Base-by-base conservation (phyloP, 139 green algal genomes). In the Eudorina sp. region DNA sequence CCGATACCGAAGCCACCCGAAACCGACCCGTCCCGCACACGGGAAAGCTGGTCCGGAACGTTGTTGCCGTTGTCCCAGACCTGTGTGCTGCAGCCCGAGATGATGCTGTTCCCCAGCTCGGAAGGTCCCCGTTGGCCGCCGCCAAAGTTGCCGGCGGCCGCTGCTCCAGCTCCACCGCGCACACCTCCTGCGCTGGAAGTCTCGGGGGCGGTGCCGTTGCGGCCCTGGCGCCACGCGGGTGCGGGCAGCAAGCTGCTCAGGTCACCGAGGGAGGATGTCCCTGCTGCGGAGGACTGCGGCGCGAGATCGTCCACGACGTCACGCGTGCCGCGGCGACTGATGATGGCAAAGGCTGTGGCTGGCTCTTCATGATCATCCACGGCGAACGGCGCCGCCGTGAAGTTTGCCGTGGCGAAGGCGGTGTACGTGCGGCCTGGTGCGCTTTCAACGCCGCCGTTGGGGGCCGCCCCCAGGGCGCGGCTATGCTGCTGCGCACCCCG, bases 281-380 rank as follows among this genome's bases (percentile, higher is more conserved):
- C 73, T 46, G 70, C 40, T 4, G 14, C 25, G 13, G 23, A 53
- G 29, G 23, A 34, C 70, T 40, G 70, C 38, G 19, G 4, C 19
- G 4, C 53, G 36, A 45, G 5, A 18, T 18, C n/a, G 43, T 48
- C 70, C 5, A 41, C 62, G 8, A 72, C 62, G 51, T 34, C 51
- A 18, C 48, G 45, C 23, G 81, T 87, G 11, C 25, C 25, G 4
- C 81, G 48, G 21, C 81, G 62, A 45, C 60, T 76, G 31, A 87
- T 14, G n/a, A 87, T 87, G 21, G 73, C 81, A n/a, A 87, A 87
- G 60, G 34, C 81, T 21, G 81, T 87, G 19, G 81, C 81, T 1
- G 62, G 81, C 62, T 87, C 81, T 1, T 38, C 38, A 45, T 51
- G 45, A 13, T 64, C 31, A 8, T 34, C n/a, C 46, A 45, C 3